phyloP scores from a whole-genome alignment of 2,329 filamentous ascomycete genomes.

The Talaromyces sp. region DNA sequence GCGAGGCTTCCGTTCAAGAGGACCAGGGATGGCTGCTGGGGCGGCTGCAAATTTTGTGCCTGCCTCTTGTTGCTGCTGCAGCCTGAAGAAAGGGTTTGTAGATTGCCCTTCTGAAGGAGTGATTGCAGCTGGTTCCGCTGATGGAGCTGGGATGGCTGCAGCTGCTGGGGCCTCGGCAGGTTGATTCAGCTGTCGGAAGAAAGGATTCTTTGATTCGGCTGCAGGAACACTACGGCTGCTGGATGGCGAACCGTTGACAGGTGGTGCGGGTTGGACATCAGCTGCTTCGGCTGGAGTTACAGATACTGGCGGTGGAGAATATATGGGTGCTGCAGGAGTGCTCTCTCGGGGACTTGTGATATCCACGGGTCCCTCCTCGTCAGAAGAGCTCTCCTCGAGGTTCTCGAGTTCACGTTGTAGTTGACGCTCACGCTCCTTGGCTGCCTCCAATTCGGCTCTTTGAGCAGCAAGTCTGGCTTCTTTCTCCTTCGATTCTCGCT shows the following conservation, averaged over 20 bases:
- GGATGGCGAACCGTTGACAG: constrained; percentile 38
- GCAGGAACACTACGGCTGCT: constrained; percentile 53
- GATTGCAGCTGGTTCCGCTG: constrained; percentile 38
- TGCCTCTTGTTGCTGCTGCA: constrained; percentile 52
- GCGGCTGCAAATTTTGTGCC: constrained; percentile 51
- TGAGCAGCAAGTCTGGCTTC: constrained; percentile 78
- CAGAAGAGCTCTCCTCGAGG: constrained; percentile 63
- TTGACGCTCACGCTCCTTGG: constrained; percentile 82
- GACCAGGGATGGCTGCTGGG: constrained; percentile 38
- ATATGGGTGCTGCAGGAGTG: constrained; percentile 44
- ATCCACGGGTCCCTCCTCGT: constrained; percentile 72
- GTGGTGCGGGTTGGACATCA: constrained; percentile 17
- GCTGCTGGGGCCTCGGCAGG: constrained; percentile 49
- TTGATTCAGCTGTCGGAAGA: constrained; percentile 82
- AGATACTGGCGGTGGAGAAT: constrained; percentile 24
- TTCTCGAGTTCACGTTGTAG: constrained; percentile 81
- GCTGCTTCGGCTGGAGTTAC: constrained; percentile 18
- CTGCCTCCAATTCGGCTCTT: constrained; percentile 85
- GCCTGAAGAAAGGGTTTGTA: constrained; percentile 95
- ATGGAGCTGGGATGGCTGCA: constrained; percentile 40
- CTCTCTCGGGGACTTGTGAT: constrained; percentile 56
- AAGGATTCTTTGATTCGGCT: constrained; percentile 86
- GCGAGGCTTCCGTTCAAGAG: constrained; percentile 47
- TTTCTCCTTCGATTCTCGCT: constrained; percentile 81
- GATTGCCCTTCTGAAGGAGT: constrained; percentile 53